Percentiles rank a stretch among this genome's conserved stretches.
Evolutionary conservation across 768 basidiomycete species (phyloP).

Genomic region (Leccinum subtestaceum): DNA sequence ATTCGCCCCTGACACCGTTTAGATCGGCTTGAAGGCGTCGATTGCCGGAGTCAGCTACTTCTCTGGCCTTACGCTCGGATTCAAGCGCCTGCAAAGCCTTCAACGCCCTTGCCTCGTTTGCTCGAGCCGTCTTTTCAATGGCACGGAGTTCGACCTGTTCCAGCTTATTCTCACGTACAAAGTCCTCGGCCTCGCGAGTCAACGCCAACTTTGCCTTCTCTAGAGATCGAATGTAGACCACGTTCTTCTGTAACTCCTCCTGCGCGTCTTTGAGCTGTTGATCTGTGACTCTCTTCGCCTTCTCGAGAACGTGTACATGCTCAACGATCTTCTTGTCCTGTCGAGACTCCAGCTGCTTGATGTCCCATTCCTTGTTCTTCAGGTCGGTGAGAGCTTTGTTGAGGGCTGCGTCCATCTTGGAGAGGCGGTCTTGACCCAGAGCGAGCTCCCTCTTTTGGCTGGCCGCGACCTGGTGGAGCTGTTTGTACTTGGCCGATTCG

Average conservation of each 20-base stretch:
- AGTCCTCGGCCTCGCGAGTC: conserved; percentile 79
- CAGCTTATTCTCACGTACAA: conserved; percentile 67
- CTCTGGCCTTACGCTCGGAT: conserved; percentile 62
- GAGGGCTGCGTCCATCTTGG: conserved; percentile 75
- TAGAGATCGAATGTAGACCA: conserved; percentile 76
- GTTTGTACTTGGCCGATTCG: conserved; percentile 68
- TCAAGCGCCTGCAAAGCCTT: conserved; percentile 61
- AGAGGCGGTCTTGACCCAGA: conserved; percentile 63
- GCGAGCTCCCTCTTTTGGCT: conserved; percentile 68
- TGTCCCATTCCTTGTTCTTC: conserved; percentile 79
- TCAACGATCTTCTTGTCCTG: conserved; percentile 99
- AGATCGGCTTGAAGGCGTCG: conserved; percentile 62
- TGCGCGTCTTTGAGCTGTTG: conserved; percentile 83
- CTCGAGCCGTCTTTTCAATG: conserved; percentile 63
- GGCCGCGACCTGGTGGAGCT: conserved; percentile 65
- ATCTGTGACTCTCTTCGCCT: conserved; percentile 93
- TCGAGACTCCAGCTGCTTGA: conserved; percentile 78
- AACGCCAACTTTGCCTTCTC: conserved; percentile 77
- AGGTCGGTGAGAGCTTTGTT: conserved; percentile 79
- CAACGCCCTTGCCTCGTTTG: conserved; percentile 58
- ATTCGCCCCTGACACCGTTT: conserved; percentile 51
- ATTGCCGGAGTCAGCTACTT: conserved; percentile 61
- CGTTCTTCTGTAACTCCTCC: conserved; percentile 70
- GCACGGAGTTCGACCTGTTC: conserved; percentile 63
- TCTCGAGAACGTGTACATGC: conserved; percentile 93